A percentile compares a stretch with the other conserved stretches of the same genome.
These are phyloP conservation scores for Xylaria polymorpha DNA, from an alignment of 2,329 filamentous ascomycete genomes.

Conservation along the genomic window DNA sequence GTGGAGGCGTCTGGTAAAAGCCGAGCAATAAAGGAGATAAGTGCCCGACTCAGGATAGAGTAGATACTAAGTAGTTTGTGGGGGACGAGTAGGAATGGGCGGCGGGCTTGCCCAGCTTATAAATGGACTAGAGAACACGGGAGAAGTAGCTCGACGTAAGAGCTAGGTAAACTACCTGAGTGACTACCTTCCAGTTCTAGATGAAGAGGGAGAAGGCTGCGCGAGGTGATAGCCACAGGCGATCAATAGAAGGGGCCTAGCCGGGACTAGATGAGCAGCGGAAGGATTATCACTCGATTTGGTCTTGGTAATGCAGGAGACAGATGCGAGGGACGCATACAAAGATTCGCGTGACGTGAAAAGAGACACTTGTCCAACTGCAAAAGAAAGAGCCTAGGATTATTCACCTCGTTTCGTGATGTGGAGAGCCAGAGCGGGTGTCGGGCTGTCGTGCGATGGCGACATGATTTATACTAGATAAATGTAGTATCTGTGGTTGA, in stretches of 20 bases:
- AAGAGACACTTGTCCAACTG: slow-evolving; percentile 30
- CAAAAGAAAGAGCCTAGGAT: slow-evolving; percentile 9
- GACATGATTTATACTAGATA: slow-evolving; percentile 35
- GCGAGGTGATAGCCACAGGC: slow-evolving; percentile 1
- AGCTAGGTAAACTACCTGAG: slow-evolving; percentile 6
- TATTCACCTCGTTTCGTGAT: slow-evolving; percentile 26
- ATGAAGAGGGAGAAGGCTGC: slow-evolving; percentile 20
- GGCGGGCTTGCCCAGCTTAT: slow-evolving; percentile 26
- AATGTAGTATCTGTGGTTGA: slow-evolving; percentile 7
- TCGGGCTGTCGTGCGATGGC: slow-evolving; percentile 44
- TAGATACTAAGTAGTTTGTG: slow-evolving; percentile 1
- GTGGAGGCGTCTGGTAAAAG: background rate
- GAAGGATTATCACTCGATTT: slow-evolving; percentile 23
- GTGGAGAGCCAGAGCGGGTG: slow-evolving; percentile 33
- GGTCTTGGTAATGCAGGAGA: slow-evolving; percentile 11
- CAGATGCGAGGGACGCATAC: background rate
- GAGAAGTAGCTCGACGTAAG: slow-evolving; percentile 11
- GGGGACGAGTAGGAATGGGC: slow-evolving; percentile 9
- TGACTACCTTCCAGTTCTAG: slow-evolving; percentile 20
- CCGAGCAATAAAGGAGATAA: background rate
- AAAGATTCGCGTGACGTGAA: background rate
- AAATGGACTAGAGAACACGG: background rate
- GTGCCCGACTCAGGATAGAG: slow-evolving; percentile 16
- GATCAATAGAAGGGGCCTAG: slow-evolving; percentile 6
- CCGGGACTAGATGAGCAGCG: slow-evolving; percentile 11